These are phyloP conservation scores for Chaetomium olivaceum DNA, from an alignment of 2,329 filamentous ascomycete species.

Conservation along the genomic window DNA sequence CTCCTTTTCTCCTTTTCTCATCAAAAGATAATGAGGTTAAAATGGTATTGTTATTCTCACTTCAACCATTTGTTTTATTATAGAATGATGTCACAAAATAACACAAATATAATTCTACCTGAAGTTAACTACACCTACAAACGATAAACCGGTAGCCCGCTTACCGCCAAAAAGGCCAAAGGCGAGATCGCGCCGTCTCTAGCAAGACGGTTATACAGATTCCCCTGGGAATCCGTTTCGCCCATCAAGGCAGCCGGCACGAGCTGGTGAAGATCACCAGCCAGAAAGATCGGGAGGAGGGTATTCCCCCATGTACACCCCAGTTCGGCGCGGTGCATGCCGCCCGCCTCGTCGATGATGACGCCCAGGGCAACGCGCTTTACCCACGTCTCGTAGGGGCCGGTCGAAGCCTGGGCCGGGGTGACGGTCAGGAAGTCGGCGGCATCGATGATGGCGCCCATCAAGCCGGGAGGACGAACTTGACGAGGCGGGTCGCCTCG, in stretches of 20 bases:
- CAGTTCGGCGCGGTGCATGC: neutral
- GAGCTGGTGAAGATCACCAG: neutral
- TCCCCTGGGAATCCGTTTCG: neutral
- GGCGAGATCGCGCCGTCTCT: neutral
- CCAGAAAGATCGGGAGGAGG: neutral
- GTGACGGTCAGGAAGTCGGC: neutral
- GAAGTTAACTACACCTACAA: neutral
- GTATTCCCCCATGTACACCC: neutral
- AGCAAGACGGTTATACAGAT: neutral
- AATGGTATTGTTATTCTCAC: no score
- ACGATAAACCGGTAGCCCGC: neutral
- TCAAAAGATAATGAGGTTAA: no score
- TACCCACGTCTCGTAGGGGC: neutral
- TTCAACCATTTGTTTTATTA: no score
- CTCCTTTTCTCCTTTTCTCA: no score
- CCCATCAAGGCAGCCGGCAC: neutral
- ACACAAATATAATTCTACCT: no score
- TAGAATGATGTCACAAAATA: no score
- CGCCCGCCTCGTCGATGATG: neutral
- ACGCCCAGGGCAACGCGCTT: neutral
- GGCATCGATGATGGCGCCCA: no score
- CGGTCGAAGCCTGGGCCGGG: neutral
- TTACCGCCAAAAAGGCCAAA: neutral
- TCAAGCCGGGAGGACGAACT: no score
- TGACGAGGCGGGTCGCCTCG: no score